Evolutionary conservation across 202 grass and related monocot genomes (phyloP), one percentile per base, ranked within the genome.

Genomic region (Zoysia matrella): DNA sequence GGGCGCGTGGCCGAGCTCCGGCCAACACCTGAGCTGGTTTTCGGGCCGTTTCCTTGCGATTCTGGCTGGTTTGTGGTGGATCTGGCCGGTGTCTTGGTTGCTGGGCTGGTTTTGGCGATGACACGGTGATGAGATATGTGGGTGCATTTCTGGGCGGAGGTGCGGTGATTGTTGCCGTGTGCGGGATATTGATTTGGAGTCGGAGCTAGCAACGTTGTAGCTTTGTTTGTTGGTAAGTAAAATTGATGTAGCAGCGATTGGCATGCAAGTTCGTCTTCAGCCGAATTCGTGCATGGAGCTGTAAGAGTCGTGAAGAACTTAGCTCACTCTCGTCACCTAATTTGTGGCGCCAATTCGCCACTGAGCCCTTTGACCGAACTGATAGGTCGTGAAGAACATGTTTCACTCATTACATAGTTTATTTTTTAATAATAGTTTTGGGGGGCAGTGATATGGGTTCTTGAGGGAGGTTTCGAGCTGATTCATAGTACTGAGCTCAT

Each of bases 101-200:
- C 41, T 53, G 67, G 5, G 4, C 74, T 50, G 16, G 5, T 44
- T 86, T 67, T 47, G 39, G 53, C 47, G 69, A 45, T 73, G 54
- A 75, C 74, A 50, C n/a, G 61, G 14, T n/a, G 68, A 47, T 44
- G 73, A 41, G 67, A 89, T 82, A 78, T 78, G 76, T 48, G 52
- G 65, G 52, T 72, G 76, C 80, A 87, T 90, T 84, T 78, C 58
- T 73, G 78, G 74, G 60, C 54, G 63, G 62, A 63, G 67, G 74
- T 81, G 71, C 16, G 82, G 55, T 39, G 57, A 49, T 30, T 41
- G 66, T 47, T 60, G 10, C 53, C 14, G 73, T 40, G 81, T n/a
- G 39, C 3, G 53, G 67, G 58, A 18, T 64, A 58, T 13, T 53
- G 42, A 67, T 41, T 50, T 73, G 68, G 50, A 65, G 3, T 57